These are phyloP conservation scores for Pseudogymnoascus sp. DNA, from an alignment of 2,329 filamentous ascomycete species.

Conservation along the genomic window DNA sequence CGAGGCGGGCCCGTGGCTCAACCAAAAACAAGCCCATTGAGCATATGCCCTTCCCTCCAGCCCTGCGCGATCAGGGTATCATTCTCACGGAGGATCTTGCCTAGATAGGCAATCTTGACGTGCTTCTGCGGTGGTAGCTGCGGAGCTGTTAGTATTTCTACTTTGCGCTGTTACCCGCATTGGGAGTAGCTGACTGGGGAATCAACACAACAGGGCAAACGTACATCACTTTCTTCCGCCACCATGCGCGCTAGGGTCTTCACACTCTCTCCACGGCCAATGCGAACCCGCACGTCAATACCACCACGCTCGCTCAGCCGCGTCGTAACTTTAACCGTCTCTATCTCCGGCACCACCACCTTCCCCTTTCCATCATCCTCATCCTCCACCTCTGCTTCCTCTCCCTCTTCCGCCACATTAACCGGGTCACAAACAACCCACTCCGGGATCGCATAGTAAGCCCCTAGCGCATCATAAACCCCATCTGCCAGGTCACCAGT, in stretches of 20 bases:
- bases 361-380: constrained; percentile 22
- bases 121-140: constrained; percentile 50
- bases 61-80: constrained; percentile 60
- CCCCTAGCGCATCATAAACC: constrained; percentile 64
- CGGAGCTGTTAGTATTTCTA: neutral
- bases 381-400: constrained; percentile 20
- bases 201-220: constrained; percentile 24
- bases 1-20: constrained; percentile 3
- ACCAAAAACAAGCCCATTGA: constrained; percentile 63
- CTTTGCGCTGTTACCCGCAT: neutral
- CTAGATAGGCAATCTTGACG: constrained; percentile 72
- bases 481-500: constrained; percentile 66
- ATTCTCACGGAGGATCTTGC: constrained; percentile 67
- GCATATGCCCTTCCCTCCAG: constrained; percentile 67
- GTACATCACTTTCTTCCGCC: constrained; percentile 55
- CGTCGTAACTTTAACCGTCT: constrained; percentile 21
- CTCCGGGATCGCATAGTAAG: constrained; percentile 61
- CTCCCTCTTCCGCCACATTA: constrained; percentile 40
- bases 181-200: neutral
- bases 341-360: constrained; percentile 20
- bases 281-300: constrained; percentile 52
- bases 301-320: constrained; percentile 36
- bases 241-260: constrained; percentile 56
- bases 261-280: constrained; percentile 58
- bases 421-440: constrained; percentile 62